Conservation (phyloP, 208 protist genomes). For the Wallacemonas collosoma region DNA sequence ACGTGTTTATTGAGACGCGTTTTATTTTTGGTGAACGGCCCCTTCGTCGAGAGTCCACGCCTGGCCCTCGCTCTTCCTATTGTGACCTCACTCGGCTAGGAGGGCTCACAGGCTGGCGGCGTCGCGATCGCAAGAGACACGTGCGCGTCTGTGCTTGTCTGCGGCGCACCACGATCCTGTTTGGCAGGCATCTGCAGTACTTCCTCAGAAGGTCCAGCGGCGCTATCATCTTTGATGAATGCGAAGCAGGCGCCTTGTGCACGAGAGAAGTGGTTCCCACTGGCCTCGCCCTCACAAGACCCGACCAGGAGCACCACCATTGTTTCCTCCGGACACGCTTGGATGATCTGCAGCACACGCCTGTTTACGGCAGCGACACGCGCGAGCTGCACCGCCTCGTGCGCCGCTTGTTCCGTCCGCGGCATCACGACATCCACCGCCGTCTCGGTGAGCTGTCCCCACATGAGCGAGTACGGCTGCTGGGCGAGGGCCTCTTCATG, state of each 20-base stretch:
- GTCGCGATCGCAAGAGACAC: neutral
- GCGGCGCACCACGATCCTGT: too few species aligned
- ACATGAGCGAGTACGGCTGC: constrained; percentile 48
- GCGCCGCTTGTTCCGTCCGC: neutral
- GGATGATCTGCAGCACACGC: constrained; percentile 72
- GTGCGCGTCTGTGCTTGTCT: too few species aligned
- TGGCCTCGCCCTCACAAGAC: constrained; percentile 32
- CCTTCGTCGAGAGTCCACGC: too few species aligned
- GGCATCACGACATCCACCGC: constrained; percentile 49
- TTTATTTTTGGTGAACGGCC: too few species aligned
- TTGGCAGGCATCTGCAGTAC: neutral
- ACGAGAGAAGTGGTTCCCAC: constrained; percentile 46
- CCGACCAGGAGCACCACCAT: constrained; percentile 62
- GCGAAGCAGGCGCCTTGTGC: constrained; percentile 70
- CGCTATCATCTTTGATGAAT: constrained; percentile 75
- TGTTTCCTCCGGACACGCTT: constrained; percentile 68
- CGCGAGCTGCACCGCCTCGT: constrained; percentile 27
- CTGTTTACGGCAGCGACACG: constrained; percentile 57
- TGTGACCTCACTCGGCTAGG: neutral
- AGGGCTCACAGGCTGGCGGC: constrained; percentile 20
- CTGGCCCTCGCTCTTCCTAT: too few species aligned
- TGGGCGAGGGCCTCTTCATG: constrained; percentile 5
- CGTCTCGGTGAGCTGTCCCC: constrained; percentile 68
- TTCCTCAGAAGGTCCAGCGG: constrained; percentile 31
- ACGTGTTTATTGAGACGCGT: too few species aligned